These are phyloP conservation scores for Verbascum thapsus DNA, from an alignment of 257 asterid genomes.

Conservation along the genomic window DNA sequence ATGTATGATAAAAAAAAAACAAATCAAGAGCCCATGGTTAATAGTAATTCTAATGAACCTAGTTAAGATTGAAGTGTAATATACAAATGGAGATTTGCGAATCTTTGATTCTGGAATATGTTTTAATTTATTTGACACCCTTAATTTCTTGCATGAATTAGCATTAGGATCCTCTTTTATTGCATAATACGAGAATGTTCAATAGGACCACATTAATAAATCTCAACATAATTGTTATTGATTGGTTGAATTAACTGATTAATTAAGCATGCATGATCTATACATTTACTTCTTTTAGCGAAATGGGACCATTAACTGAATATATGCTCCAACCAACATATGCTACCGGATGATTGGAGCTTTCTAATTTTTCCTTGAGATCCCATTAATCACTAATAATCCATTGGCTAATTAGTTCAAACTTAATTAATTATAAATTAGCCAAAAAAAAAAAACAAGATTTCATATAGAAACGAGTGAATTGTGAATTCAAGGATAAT, in stretches of 20 bases:
- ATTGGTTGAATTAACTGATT: neutral
- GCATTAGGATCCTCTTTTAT: neutral
- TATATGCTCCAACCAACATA: conserved; percentile 49
- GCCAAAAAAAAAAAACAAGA: neutral
- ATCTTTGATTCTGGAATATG: neutral
- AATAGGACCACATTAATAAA: conserved; percentile 41
- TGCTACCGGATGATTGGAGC: conserved; percentile 46
- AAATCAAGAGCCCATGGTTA: too few relatives aligned
- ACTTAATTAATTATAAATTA: neutral
- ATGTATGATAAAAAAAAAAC: too few relatives aligned
- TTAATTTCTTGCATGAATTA: conserved; percentile 8
- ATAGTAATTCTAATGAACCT: too few relatives aligned
- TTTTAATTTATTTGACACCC: too few relatives aligned
- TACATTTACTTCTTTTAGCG: conserved; percentile 24
- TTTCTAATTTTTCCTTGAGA: neutral
- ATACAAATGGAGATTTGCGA: neutral
- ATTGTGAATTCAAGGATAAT: conserved; percentile 19
- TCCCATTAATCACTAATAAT: conserved; percentile 32
- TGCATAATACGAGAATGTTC: conserved; percentile 31
- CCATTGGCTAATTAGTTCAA: conserved; percentile 18
- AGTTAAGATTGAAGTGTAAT: neutral
- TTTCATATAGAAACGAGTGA: conserved; percentile 14
- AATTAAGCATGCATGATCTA: neutral
- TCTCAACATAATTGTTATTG: conserved; percentile 6
- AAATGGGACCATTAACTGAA: conserved; percentile 35